These are phyloP conservation scores for Trametes versicolor DNA, from an alignment of 1,284 basidiomycete species.

Conservation along the genomic window DNA sequence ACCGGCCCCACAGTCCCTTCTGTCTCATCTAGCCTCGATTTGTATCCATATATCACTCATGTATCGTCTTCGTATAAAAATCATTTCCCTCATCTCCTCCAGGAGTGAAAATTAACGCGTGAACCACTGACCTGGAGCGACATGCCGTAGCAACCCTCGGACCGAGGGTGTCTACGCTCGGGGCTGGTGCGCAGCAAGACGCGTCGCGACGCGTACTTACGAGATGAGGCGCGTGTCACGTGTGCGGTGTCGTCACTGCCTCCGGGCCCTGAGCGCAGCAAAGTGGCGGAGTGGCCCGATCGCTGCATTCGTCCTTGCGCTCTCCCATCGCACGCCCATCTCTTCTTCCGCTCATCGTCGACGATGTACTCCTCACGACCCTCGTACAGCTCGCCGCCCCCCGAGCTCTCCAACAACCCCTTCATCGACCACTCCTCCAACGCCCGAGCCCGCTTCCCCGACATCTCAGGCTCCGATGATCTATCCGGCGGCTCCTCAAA, in stretches of 20 bases:
- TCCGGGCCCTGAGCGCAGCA: background rate
- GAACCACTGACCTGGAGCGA: too few relatives aligned
- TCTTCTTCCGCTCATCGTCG: background rate
- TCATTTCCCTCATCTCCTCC: too few relatives aligned
- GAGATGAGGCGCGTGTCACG: conserved; percentile 25
- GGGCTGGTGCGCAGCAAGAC: background rate
- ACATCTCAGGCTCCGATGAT: conserved; percentile 41
- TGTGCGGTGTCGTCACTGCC: conserved; percentile 9
- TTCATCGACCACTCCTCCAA: conserved; percentile 50
- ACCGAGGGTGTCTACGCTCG: too few relatives aligned
- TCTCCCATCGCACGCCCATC: background rate
- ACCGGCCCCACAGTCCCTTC: too few relatives aligned
- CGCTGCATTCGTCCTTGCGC: background rate
- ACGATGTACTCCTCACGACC: conserved; percentile 42
- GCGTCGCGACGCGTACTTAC: conserved; percentile 21
- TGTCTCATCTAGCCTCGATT: too few relatives aligned
- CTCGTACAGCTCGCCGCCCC: conserved; percentile 42
- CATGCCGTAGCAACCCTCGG: too few relatives aligned
- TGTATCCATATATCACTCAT: too few relatives aligned
- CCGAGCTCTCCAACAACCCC: conserved; percentile 51
- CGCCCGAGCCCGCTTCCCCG: conserved; percentile 47
- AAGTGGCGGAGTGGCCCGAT: conserved; percentile 4
- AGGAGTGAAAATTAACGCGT: too few relatives aligned
- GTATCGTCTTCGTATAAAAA: too few relatives aligned
- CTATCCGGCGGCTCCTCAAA: conserved; percentile 18